Percentiles rank a stretch among this genome's conserved stretches.
Conservation (phyloP, 257 asterid species). For the Echium plantagineum region DNA sequence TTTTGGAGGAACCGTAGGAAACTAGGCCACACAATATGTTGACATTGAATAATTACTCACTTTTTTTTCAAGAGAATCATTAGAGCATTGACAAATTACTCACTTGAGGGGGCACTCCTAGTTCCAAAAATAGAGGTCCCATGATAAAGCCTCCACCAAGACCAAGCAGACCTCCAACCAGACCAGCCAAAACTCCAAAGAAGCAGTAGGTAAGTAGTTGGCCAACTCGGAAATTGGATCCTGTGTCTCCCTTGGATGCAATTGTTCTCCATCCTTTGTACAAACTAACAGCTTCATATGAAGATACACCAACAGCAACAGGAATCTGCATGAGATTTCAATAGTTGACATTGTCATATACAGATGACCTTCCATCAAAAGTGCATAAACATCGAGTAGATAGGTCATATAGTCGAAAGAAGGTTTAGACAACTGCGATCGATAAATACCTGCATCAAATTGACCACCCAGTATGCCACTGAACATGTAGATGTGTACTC, state of each 20-base stretch:
- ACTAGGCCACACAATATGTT: background rate
- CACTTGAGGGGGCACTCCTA: constrained; percentile 67
- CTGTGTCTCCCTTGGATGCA: constrained; percentile 63
- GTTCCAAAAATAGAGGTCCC: constrained; percentile 47
- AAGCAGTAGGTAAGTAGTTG: constrained; percentile 60
- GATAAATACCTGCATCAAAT: constrained; percentile 74
- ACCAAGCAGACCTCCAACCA: constrained; percentile 97
- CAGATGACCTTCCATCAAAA: background rate
- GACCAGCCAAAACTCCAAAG: constrained; percentile 72
- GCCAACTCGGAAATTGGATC: constrained; percentile 46
- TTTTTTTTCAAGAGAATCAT: too few species aligned
- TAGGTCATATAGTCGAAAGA: background rate
- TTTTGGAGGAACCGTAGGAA: too few species aligned
- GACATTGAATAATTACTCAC: background rate
- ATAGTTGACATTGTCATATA: background rate
- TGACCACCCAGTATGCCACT: constrained; percentile 65
- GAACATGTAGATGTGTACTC: constrained; percentile 54
- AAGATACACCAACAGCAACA: constrained; percentile 61
- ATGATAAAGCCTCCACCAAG: constrained; percentile 89
- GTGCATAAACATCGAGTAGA: background rate
- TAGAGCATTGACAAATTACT: constrained; percentile 1
- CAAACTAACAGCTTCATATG: constrained; percentile 53
- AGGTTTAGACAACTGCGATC: background rate
- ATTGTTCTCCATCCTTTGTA: constrained; percentile 83
- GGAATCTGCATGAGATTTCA: constrained; percentile 48